A percentile compares a stretch with the other conserved stretches of the same genome.
phyloP scores from a whole-genome alignment of 345 rosid genomes.

The Sonneratia alba region DNA sequence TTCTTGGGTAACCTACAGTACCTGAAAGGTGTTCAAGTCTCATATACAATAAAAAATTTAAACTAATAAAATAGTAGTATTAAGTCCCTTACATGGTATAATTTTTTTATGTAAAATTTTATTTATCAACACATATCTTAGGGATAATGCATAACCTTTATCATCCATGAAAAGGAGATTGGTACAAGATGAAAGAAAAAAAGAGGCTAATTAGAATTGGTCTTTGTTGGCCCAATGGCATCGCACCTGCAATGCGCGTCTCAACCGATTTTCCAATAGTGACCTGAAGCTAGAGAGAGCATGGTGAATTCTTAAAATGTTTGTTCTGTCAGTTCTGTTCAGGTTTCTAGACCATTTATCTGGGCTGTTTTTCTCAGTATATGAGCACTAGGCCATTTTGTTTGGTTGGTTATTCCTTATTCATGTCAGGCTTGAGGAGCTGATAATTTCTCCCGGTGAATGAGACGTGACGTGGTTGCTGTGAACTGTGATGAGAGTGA shows the following conservation, averaged over 20 bases:
- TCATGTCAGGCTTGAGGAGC: background rate
- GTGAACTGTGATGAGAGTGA: background rate
- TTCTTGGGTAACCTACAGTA: slow-evolving; percentile 1
- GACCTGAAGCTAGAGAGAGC: background rate
- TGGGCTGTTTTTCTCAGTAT: background rate
- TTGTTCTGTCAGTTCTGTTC: background rate
- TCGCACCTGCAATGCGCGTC: background rate
- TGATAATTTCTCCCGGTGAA: background rate
- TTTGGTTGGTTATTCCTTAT: background rate
- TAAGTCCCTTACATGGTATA: too few species aligned
- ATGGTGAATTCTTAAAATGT: background rate
- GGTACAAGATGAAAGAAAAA: background rate
- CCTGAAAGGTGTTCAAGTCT: background rate
- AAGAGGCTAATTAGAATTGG: background rate
- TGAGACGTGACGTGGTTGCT: background rate
- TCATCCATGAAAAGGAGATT: background rate
- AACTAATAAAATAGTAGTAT: too few species aligned
- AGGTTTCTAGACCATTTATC: background rate
- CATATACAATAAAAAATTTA: too few species aligned
- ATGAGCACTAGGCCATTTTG: background rate
- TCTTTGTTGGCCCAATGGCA: background rate
- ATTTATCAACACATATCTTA: too few species aligned
- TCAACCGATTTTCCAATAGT: background rate
- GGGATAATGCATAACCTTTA: background rate
- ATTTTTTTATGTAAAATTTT: too few species aligned